phyloP scores from a whole-genome alignment of 1,139 yeast species.

The Kodamaea anthophila region DNA sequence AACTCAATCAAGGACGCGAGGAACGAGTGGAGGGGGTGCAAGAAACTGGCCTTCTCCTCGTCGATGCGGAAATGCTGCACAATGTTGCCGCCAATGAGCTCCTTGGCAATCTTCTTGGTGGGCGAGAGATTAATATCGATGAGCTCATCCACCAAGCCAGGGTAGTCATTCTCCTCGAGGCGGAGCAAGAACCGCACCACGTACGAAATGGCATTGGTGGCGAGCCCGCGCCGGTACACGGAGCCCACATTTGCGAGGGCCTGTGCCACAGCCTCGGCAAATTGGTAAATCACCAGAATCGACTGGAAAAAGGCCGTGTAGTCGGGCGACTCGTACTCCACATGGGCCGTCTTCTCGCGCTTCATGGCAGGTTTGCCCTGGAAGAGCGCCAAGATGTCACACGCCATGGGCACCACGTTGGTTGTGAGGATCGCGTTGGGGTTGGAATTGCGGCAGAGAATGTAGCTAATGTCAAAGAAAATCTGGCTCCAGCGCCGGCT shows the following conservation, averaged over 20 bases:
- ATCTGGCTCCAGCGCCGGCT: constrained; percentile 82
- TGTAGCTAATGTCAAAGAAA: constrained; percentile 76
- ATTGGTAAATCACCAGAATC: constrained; percentile 61
- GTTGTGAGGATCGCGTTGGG: constrained; percentile 32
- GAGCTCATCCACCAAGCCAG: constrained; percentile 23
- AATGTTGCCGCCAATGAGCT: constrained; percentile 18
- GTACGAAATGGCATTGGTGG: constrained; percentile 27
- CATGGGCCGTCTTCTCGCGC: constrained; percentile 76
- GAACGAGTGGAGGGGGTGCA: constrained; percentile 77
- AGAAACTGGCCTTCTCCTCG: constrained; percentile 54
- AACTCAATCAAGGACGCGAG: constrained; percentile 65
- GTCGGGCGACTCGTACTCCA: constrained; percentile 85
- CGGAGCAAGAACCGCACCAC: constrained; percentile 25
- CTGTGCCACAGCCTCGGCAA: constrained; percentile 53
- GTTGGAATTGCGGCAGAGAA: constrained; percentile 63
- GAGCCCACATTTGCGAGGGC: constrained; percentile 21
- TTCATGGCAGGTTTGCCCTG: constrained; percentile 75
- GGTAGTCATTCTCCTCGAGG: constrained; percentile 26
- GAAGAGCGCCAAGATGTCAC: constrained; percentile 62
- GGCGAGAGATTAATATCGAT: constrained; percentile 23
- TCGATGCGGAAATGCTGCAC: constrained; percentile 23
- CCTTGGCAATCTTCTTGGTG: constrained; percentile 15
- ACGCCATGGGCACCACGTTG: constrained; percentile 43
- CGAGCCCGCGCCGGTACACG: constrained; percentile 13
- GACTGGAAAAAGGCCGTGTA: constrained; percentile 80